A percentile compares a stretch with the other conserved stretches of the same genome.
Conservation (phyloP, 2,329 filamentous ascomycete species). For the Gliomastix tumulicola region DNA sequence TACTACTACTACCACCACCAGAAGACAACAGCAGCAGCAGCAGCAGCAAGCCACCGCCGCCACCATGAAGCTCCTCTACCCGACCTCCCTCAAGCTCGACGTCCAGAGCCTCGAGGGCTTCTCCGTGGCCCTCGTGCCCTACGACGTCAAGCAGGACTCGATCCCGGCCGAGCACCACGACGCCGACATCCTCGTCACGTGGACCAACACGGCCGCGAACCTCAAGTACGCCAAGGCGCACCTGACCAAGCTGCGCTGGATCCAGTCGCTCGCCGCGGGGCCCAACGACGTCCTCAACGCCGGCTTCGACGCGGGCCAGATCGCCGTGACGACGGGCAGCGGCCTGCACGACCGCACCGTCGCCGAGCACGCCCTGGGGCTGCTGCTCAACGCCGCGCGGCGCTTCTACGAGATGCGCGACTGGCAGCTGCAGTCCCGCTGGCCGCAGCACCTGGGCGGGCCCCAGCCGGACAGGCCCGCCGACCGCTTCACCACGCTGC, state of each 20-base stretch:
- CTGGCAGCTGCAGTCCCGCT: constrained; percentile 47
- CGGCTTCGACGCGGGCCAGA: constrained; percentile 46
- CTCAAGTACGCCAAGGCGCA: constrained; percentile 48
- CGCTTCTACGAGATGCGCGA: constrained; percentile 58
- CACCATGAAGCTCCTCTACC: constrained; percentile 55
- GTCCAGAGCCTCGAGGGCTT: constrained; percentile 49
- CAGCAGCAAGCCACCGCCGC: neutral
- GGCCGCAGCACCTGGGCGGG: constrained; percentile 56
- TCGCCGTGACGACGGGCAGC: constrained; percentile 53
- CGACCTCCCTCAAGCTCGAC: constrained; percentile 54
- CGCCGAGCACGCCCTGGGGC: constrained; percentile 55
- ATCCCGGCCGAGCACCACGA: constrained; percentile 53
- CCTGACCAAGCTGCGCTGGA: constrained; percentile 54
- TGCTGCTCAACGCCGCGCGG: constrained; percentile 47
- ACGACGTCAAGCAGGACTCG: constrained; percentile 47
- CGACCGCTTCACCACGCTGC: constrained; percentile 50
- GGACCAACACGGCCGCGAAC: constrained; percentile 52
- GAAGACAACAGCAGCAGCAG: neutral
- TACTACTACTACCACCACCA: too few species aligned
- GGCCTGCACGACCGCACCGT: constrained; percentile 59
- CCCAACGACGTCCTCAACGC: constrained; percentile 58
- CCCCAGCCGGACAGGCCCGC: constrained; percentile 48
- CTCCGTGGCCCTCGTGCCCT: constrained; percentile 47
- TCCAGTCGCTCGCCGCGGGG: constrained; percentile 59
- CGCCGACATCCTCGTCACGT: constrained; percentile 55